A percentile compares a stretch with the other conserved stretches of the same genome.
These are phyloP conservation scores for Marchantia paleacea DNA, from an alignment of 225 moss, liverwort and hornwort species.

Conservation along the genomic window DNA sequence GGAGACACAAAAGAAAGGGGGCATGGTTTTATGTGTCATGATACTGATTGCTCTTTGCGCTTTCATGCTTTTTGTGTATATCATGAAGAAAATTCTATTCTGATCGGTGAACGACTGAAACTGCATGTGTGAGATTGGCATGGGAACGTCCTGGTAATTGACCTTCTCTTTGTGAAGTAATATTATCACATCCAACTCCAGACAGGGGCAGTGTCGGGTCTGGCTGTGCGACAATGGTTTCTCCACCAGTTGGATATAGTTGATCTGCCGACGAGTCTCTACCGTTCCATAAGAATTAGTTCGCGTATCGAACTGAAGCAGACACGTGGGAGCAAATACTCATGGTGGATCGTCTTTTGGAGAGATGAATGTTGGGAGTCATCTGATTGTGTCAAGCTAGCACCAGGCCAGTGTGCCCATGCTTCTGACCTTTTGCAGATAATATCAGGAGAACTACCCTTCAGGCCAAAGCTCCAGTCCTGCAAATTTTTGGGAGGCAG, in stretches of 20 bases:
- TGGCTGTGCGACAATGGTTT: neutral
- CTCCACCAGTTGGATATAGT: neutral
- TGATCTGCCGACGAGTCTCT: constrained; percentile 6
- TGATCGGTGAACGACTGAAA: constrained; percentile 11
- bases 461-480: neutral
- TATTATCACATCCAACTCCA: constrained; percentile 14
- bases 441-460: neutral
- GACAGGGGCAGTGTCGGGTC: neutral
- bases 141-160: constrained; percentile 7
- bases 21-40: constrained; percentile 97
- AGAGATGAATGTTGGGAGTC: neutral
- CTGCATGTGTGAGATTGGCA: constrained; percentile 12
- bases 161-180: neutral
- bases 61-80: constrained; percentile 83
- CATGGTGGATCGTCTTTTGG: neutral
- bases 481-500: constrained; percentile 3
- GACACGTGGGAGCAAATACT: constrained; percentile 7
- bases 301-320: neutral
- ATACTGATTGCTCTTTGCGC: constrained; percentile 85
- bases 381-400: neutral
- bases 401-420: neutral
- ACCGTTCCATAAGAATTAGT: neutral
- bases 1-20: constrained; percentile 87
- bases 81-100: constrained; percentile 85
- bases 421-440: constrained; percentile 8